These are phyloP conservation scores for Tranzscheliella williamsii DNA, from an alignment of 1,284 basidiomycete species.

Conservation along the genomic window DNA sequence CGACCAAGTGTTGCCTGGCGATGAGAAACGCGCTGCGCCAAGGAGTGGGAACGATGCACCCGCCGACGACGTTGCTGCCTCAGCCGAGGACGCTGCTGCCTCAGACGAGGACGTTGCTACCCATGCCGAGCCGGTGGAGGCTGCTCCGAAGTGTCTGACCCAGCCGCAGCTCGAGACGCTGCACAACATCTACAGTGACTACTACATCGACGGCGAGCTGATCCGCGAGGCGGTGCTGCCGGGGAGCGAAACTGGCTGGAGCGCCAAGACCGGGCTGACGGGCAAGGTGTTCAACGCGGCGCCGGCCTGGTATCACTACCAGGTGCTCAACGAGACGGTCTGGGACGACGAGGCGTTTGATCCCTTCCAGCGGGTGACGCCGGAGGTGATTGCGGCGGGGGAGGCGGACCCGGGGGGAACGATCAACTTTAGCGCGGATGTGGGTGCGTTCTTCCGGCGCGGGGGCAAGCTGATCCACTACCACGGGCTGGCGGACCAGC, in stretches of 20 bases:
- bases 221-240: conserved; percentile 29
- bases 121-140: not conserved
- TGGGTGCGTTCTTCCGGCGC: conserved; percentile 52
- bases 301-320: conserved; percentile 27
- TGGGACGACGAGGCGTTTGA: conserved; percentile 11
- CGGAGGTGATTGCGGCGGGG: conserved; percentile 16
- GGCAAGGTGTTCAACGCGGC: conserved; percentile 15
- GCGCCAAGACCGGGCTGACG: conserved; percentile 6
- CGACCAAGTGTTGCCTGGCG: not conserved
- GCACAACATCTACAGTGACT: conserved; percentile 19
- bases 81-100: not conserved
- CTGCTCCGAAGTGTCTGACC: conserved; percentile 13
- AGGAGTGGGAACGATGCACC: not conserved
- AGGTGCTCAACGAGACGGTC: conserved; percentile 23
- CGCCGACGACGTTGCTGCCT: not conserved
- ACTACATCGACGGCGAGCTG: conserved; percentile 12
- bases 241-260: conserved; percentile 25
- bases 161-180: conserved; percentile 28
- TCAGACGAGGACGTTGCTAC: not conserved
- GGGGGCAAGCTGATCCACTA: conserved; percentile 61
- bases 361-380: conserved; percentile 11
- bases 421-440: conserved; percentile 41
- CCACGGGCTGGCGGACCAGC: conserved; percentile 58
- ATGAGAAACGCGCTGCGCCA: not conserved
- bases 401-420: conserved; percentile 22